phyloP scores from a whole-genome alignment of 768 basidiomycete species.

The Gloeophyllum trabeum region DNA sequence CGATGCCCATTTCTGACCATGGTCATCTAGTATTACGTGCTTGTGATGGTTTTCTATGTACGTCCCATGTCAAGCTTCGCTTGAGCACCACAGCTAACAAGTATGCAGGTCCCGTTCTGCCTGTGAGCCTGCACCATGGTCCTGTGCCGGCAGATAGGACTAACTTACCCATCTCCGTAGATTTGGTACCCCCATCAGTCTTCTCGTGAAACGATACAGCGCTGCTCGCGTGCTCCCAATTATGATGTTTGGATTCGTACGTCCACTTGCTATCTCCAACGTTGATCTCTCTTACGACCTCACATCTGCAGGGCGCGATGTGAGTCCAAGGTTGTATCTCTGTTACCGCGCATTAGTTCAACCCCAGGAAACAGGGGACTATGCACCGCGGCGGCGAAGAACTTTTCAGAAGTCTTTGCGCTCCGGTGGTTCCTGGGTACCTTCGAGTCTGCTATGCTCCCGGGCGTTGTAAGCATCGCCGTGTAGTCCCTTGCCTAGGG shows the following conservation, averaged over 20 bases:
- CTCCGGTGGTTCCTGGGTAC: conserved; percentile 39
- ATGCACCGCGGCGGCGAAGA: conserved; percentile 30
- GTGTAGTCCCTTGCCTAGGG: not conserved
- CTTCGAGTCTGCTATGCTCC: conserved; percentile 38
- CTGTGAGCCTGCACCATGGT: conserved; percentile 19
- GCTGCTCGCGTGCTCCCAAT: conserved; percentile 34
- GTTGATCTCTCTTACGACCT: no score
- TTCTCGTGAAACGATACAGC: conserved; percentile 36
- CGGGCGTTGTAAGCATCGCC: conserved; percentile 23
- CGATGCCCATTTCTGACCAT: no score
- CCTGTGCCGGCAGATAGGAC: not conserved
- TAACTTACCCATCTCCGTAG: conserved; percentile 15
- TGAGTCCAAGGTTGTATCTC: no score
- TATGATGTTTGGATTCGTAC: conserved; percentile 40
- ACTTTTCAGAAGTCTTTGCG: conserved; percentile 36
- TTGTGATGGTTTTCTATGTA: conserved; percentile 37
- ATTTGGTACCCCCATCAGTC: conserved; percentile 36
- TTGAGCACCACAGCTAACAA: not conserved
- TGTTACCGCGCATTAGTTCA: conserved; percentile 23
- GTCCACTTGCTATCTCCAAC: no score
- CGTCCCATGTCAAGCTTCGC: conserved; percentile 4
- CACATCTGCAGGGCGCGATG: no score
- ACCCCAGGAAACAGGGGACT: conserved; percentile 32
- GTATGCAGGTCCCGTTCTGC: conserved; percentile 31
- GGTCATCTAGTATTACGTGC: conserved; percentile 40